These are phyloP conservation scores for Mycosphaerella sp. DNA, from an alignment of 2,329 filamentous ascomycete species.

Conservation along the genomic window DNA sequence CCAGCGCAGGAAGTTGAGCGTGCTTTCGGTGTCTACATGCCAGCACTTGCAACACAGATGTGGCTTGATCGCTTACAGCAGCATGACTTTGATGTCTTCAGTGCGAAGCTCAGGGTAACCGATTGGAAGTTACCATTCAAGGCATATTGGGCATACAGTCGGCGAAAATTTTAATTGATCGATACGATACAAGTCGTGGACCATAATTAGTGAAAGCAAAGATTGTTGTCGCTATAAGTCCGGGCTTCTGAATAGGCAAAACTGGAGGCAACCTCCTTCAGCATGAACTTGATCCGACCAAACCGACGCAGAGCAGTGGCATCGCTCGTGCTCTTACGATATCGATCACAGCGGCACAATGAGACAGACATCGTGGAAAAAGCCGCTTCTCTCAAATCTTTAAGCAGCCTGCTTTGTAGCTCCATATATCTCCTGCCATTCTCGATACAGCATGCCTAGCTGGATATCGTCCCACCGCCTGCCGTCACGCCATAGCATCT, in stretches of 20 bases:
- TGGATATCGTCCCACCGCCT: slow-evolving; percentile 34
- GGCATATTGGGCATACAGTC: slow-evolving; percentile 56
- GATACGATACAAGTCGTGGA: background rate
- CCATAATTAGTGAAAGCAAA: no score
- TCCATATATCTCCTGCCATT: no score
- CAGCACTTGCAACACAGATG: slow-evolving; percentile 67
- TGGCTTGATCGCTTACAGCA: slow-evolving; percentile 75
- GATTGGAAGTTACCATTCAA: slow-evolving; percentile 87
- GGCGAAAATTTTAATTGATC: slow-evolving; percentile 43
- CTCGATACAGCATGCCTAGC: slow-evolving; percentile 4
- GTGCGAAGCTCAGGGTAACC: slow-evolving; percentile 55
- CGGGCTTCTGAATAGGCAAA: no score
- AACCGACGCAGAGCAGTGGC: no score
- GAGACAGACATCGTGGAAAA: no score
- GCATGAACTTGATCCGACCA: no score
- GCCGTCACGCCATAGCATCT: slow-evolving; percentile 41
- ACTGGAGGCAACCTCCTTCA: no score
- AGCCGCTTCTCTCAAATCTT: no score
- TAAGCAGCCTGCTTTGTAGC: no score
- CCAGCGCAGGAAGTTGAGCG: slow-evolving; percentile 53
- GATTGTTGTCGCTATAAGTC: no score
- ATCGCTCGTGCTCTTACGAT: no score
- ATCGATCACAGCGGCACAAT: no score
- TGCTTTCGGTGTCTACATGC: slow-evolving; percentile 74
- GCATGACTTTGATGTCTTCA: slow-evolving; percentile 76